Conservation (phyloP, 2,329 filamentous ascomycete genomes). For the Claviceps spartinae region DNA sequence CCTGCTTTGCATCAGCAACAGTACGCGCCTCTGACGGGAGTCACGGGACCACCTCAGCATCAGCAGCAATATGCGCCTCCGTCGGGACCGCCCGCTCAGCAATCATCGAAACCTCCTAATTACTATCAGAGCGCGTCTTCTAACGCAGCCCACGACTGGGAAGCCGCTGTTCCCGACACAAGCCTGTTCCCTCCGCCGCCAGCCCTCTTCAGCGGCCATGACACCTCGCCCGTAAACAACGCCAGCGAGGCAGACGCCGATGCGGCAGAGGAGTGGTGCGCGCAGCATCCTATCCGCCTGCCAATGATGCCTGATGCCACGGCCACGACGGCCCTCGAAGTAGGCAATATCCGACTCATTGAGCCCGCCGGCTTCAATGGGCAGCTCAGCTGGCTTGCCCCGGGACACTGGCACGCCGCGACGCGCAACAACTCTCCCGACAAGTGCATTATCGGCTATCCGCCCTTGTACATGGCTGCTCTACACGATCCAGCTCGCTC, state of each 20-base stretch:
- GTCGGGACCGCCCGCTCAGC: constrained; percentile 11
- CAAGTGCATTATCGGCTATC: constrained; percentile 49
- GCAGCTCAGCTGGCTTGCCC: constrained; percentile 27
- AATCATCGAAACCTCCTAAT: too few relatives aligned
- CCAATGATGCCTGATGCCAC: constrained; percentile 36
- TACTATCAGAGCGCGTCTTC: too few relatives aligned
- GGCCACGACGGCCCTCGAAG: constrained; percentile 32
- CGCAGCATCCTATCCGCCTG: constrained; percentile 40
- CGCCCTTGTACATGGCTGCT: constrained; percentile 52
- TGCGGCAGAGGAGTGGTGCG: constrained; percentile 53
- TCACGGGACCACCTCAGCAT: constrained; percentile 16
- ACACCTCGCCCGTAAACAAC: constrained; percentile 55
- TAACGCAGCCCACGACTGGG: constrained; percentile 52
- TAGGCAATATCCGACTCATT: constrained; percentile 41
- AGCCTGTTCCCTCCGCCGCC: constrained; percentile 61
- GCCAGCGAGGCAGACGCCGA: constrained; percentile 50
- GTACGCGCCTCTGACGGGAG: constrained; percentile 20
- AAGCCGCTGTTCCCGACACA: constrained; percentile 56
- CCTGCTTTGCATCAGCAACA: constrained; percentile 10
- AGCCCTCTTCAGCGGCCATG: constrained; percentile 47
- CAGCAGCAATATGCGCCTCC: constrained; percentile 18
- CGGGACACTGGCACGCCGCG: constrained; percentile 38
- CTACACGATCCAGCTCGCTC: constrained; percentile 42
- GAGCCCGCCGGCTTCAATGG: constrained; percentile 35
- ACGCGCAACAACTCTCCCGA: constrained; percentile 37